Conservation (phyloP, 495 filamentous ascomycete genomes). For the Podospora pseudocomata region DNA sequence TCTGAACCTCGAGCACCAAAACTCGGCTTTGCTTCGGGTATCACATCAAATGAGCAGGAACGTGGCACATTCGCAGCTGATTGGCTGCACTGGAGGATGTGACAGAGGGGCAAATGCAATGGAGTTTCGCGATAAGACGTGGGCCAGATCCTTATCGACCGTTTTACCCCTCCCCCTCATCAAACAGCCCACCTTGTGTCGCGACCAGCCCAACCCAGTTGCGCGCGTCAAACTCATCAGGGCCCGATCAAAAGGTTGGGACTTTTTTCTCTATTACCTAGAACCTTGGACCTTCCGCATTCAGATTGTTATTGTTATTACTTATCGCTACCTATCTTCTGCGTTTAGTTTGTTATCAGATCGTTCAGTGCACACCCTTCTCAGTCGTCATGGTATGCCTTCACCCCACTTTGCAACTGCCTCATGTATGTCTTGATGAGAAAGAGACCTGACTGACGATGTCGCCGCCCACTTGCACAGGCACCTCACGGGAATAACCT, state of each 20-base stretch:
- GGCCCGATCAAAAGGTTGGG: constrained; percentile 1
- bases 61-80: not conserved
- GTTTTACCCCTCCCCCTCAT: constrained; percentile 18
- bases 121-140: constrained; percentile 16
- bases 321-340: not conserved
- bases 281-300: not conserved
- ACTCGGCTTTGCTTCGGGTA: constrained; percentile 4
- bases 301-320: not conserved
- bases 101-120: constrained; percentile 11
- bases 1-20: not conserved
- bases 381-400: not conserved
- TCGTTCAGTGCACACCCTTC: not conserved
- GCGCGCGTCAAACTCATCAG: not conserved
- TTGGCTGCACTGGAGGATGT: not conserved
- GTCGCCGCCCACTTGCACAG: not conserved
- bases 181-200: not conserved
- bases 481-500: constrained; percentile 59
- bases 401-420: not conserved
- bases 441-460: too few species aligned
- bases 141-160: not conserved
- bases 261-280: not conserved
- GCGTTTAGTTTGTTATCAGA: not conserved
- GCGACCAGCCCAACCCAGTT: not conserved
- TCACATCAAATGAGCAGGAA: not conserved
- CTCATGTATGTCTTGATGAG: not conserved